phyloP scores from a whole-genome alignment of 129 eudicot genomes.

The Saussurea involucrata region DNA sequence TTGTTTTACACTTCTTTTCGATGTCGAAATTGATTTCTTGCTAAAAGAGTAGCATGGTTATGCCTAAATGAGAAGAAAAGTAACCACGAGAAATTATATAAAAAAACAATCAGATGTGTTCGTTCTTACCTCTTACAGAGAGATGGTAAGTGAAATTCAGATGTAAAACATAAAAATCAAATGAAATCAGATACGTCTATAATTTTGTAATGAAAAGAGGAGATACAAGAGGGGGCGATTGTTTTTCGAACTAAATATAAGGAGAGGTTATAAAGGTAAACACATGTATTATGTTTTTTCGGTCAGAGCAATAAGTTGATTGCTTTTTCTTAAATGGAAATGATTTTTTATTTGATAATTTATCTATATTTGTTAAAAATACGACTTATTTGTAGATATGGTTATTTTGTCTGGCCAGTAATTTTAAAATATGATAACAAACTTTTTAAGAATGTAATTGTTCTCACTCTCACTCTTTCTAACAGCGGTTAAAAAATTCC shows the following conservation, averaged over 20 bases:
- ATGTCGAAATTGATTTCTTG: slow-evolving; percentile 1
- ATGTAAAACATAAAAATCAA: background rate
- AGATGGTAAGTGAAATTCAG: background rate
- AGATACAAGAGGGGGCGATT: slow-evolving; percentile 3
- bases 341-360: background rate
- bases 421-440: background rate
- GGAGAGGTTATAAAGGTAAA: slow-evolving; percentile 24
- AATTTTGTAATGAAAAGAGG: slow-evolving; percentile 13
- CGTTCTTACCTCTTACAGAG: background rate
- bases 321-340: background rate
- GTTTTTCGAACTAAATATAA: slow-evolving; percentile 20
- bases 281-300: background rate
- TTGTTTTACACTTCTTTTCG: background rate
- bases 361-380: background rate
- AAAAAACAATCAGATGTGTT: background rate
- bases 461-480: too few relatives aligned
- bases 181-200: background rate
- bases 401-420: background rate
- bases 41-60: slow-evolving; percentile 13
- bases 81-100: background rate
- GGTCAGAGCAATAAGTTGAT: background rate
- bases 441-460: background rate
- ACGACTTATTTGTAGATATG: background rate
- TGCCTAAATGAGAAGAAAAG: background rate
- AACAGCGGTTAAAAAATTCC: too few relatives aligned